These are phyloP conservation scores for Alternaria consortialis DNA, from an alignment of 2,329 filamentous ascomycete genomes.

Conservation along the genomic window DNA sequence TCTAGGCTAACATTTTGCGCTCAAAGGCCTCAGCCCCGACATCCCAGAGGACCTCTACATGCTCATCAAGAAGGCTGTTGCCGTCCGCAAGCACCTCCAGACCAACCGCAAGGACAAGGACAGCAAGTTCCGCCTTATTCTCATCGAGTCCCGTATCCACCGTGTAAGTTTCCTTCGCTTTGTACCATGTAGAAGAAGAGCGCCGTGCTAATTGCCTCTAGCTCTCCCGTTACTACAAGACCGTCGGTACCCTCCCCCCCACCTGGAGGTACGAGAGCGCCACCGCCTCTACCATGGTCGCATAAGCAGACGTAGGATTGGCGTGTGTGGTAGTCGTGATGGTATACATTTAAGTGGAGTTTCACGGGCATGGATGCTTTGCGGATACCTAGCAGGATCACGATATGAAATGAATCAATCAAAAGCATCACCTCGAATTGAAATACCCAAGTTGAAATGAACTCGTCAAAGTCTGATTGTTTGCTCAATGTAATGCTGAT, in stretches of 20 bases:
- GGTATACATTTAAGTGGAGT: slow-evolving; percentile 47
- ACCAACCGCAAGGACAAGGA: slow-evolving; percentile 99
- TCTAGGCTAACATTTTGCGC: slow-evolving; percentile 49
- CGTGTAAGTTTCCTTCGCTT: slow-evolving; percentile 58
- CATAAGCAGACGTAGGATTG: slow-evolving; percentile 51
- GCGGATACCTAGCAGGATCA: slow-evolving; percentile 46
- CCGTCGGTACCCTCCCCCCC: slow-evolving; percentile 81
- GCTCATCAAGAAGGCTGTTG: slow-evolving; percentile 97
- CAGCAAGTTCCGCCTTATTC: slow-evolving; percentile 99
- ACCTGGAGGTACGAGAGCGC: slow-evolving; percentile 99
- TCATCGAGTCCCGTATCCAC: slow-evolving; percentile 99
- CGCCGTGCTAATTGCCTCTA: not conserved
- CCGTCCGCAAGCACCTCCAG: slow-evolving; percentile 99
- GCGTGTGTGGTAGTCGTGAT: slow-evolving; percentile 32
- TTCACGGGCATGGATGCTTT: slow-evolving; percentile 49
- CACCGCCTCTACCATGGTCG: slow-evolving; percentile 69
- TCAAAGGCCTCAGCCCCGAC: slow-evolving; percentile 92
- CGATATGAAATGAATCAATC: slow-evolving; percentile 48
- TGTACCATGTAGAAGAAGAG: not conserved
- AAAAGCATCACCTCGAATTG: slow-evolving; percentile 47
- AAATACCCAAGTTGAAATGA: slow-evolving; percentile 28
- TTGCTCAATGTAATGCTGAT: slow-evolving; percentile 17
- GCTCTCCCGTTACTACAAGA: slow-evolving; percentile 99
- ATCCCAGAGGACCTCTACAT: slow-evolving; percentile 99
- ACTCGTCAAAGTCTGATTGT: slow-evolving; percentile 15